phyloP scores from a whole-genome alignment of 108 stramenopile species.

The Conticribra weissflogii region DNA sequence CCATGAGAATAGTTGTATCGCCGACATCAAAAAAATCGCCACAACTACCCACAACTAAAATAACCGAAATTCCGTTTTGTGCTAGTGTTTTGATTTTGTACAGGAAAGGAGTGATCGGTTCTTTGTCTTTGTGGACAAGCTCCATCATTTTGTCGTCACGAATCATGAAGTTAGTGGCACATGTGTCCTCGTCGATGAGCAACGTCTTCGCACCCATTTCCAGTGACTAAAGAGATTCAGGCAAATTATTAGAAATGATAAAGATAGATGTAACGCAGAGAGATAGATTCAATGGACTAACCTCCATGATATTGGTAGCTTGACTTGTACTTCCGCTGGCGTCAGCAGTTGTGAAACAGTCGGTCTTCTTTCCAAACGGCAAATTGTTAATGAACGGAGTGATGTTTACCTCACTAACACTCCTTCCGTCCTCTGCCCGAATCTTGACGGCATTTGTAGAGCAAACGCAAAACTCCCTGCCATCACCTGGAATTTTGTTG shows the following conservation, averaged over 20 bases:
- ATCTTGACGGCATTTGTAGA: conserved; percentile 83
- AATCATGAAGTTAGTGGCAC: conserved; percentile 94
- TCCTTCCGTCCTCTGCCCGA: conserved; percentile 94
- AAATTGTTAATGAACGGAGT: conserved; percentile 94
- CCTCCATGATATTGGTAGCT: conserved; percentile 93
- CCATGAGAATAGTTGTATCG: conserved; percentile 92
- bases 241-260: background rate
- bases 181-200: conserved; percentile 97
- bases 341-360: conserved; percentile 82
- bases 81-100: conserved; percentile 81
- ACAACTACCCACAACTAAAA: conserved; percentile 92
- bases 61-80: conserved; percentile 77
- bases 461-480: conserved; percentile 92
- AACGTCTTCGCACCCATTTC: conserved; percentile 88
- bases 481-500: conserved; percentile 95
- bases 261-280: background rate
- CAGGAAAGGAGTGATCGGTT: conserved; percentile 97
- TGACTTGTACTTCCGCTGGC: conserved; percentile 95
- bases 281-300: conserved; percentile 26
- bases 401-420: conserved; percentile 86
- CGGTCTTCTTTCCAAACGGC: conserved; percentile 86
- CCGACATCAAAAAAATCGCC: conserved; percentile 97
- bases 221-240: conserved; percentile 15
- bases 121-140: conserved; percentile 90
- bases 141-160: conserved; percentile 94